Conservation (phyloP, 2,329 filamentous ascomycete genomes). For the Orbilia javanica region DNA sequence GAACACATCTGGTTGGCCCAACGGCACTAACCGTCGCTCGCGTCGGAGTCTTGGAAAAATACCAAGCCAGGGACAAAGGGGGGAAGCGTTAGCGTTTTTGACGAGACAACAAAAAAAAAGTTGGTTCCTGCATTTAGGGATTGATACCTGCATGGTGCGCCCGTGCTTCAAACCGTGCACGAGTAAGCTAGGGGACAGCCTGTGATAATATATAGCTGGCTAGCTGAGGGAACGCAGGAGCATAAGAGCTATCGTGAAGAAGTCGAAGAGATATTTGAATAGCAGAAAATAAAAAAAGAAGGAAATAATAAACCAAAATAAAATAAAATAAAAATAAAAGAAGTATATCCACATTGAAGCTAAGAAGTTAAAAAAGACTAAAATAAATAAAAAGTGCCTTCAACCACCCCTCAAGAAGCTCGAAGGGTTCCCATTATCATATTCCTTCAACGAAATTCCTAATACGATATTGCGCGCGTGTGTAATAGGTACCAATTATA, state of each 20-base stretch:
- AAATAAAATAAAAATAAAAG: too few species aligned
- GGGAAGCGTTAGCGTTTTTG: too few species aligned
- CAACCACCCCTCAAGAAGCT: neutral
- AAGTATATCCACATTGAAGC: too few species aligned
- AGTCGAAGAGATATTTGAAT: too few species aligned
- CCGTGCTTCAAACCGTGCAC: neutral
- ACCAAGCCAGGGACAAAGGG: neutral
- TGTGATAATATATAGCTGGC: neutral
- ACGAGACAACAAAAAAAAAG: neutral
- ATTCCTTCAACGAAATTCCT: constrained; percentile 15
- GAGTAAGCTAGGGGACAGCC: neutral
- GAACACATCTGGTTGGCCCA: neutral
- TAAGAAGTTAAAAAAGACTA: too few species aligned
- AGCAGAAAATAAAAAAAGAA: too few species aligned
- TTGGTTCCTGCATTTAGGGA: neutral
- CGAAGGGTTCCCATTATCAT: constrained; percentile 6
- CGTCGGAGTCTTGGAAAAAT: neutral
- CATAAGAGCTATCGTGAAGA: too few species aligned
- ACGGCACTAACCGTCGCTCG: neutral
- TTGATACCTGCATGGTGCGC: neutral
- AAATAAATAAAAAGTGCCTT: neutral
- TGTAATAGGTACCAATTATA: too few species aligned
- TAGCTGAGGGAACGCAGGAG: neutral
- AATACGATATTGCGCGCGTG: neutral
- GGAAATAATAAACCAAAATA: too few species aligned